Percentiles rank a stretch among this genome's conserved stretches.
Evolutionary conservation across 768 basidiomycete species (phyloP).

Genomic region (Chalciporus piperatus): DNA sequence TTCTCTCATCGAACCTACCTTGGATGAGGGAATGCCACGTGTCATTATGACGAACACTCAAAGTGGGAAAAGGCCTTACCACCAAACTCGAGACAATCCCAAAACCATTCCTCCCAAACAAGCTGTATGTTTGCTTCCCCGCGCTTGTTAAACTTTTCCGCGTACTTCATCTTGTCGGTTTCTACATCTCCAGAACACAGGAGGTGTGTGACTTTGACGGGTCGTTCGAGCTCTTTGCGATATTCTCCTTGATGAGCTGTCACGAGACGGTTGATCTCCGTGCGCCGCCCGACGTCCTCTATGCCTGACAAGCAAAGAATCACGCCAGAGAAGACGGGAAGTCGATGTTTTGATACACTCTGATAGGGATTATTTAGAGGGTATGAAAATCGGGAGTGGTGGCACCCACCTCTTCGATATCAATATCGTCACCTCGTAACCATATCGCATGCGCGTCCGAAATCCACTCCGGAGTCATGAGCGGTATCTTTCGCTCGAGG

Average conservation of each 20-base stretch:
- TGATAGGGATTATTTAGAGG: conserved; percentile 25
- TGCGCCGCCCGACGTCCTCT: conserved; percentile 55
- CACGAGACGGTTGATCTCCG: conserved; percentile 61
- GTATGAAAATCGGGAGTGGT: neutral
- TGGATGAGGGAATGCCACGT: neutral
- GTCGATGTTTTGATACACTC: conserved; percentile 58
- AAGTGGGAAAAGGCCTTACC: conserved; percentile 36
- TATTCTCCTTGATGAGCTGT: conserved; percentile 63
- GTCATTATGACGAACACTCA: neutral
- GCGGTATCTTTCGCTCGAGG: conserved; percentile 73
- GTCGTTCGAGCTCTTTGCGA: conserved; percentile 72
- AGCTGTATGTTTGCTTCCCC: conserved; percentile 73
- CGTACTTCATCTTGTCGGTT: conserved; percentile 76
- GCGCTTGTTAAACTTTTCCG: conserved; percentile 65
- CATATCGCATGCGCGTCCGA: conserved; percentile 66
- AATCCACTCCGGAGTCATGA: conserved; percentile 79
- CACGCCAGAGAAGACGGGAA: conserved; percentile 72
- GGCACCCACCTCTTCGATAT: conserved; percentile 53
- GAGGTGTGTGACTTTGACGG: conserved; percentile 80
- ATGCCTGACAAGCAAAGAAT: conserved; percentile 76
- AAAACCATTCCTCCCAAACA: conserved; percentile 97
- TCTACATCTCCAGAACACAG: conserved; percentile 68
- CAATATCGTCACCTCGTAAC: conserved; percentile 78
- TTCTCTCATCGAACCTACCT: conserved; percentile 65
- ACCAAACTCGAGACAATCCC: conserved; percentile 81